Evolutionary conservation across 306 rosid species (phyloP).

Genomic region (Castanopsis chinensis): DNA sequence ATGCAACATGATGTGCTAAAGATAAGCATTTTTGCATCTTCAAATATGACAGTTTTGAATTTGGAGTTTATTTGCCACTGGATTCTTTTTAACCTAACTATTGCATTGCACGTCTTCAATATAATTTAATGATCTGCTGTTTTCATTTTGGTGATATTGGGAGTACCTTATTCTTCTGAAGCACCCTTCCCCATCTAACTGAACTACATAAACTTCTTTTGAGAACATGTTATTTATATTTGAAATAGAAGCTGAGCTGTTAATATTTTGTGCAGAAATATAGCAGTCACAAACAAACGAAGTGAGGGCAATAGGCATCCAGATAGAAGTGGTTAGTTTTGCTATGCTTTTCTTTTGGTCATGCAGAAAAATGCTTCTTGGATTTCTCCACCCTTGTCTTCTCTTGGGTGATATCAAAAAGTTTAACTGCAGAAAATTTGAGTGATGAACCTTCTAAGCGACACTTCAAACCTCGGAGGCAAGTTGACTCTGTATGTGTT

Average conservation of each 20-base stretch:
- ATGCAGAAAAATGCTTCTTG: not conserved
- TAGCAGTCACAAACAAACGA: not conserved
- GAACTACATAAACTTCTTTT: too few relatives aligned
- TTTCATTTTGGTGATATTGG: too few relatives aligned
- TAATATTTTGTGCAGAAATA: slow-evolving; percentile 1
- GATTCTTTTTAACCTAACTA: too few relatives aligned
- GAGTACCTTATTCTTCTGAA: too few relatives aligned
- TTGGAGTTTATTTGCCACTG: not conserved
- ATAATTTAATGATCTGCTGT: too few relatives aligned
- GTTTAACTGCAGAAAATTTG: not conserved
- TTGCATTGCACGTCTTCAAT: too few relatives aligned
- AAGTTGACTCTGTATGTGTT: slow-evolving; percentile 12
- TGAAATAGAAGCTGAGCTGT: not conserved
- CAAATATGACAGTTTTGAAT: not conserved
- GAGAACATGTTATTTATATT: not conserved
- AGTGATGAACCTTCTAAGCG: not conserved
- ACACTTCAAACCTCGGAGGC: slow-evolving; percentile 7
- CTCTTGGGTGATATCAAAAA: not conserved
- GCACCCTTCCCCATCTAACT: too few relatives aligned
- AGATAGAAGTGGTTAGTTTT: slow-evolving; percentile 2
- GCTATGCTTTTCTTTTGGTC: not conserved
- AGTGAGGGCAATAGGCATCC: not conserved
- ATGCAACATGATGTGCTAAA: not conserved
- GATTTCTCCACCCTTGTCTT: not conserved
- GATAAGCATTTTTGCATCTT: not conserved